These are phyloP conservation scores for Fusarium chlamydosporum DNA, from an alignment of 2,329 filamentous ascomycete genomes.

Conservation along the genomic window DNA sequence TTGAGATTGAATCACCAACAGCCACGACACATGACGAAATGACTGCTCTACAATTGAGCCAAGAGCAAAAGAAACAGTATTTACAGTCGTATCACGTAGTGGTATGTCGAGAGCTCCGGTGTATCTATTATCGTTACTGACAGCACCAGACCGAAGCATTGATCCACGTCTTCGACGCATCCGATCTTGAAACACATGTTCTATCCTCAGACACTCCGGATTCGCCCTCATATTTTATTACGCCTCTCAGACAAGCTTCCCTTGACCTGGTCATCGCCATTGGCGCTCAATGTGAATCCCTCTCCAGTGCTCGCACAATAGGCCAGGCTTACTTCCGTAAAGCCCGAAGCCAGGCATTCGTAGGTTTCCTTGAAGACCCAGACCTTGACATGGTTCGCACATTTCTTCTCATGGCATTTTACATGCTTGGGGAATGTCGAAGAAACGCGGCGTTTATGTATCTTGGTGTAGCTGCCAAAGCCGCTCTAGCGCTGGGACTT, in stretches of 20 bases:
- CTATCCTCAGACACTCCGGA: neutral
- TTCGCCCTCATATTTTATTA: neutral
- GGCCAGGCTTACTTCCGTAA: slow-evolving; percentile 61
- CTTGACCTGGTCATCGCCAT: slow-evolving; percentile 46
- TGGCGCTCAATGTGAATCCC: slow-evolving; percentile 48
- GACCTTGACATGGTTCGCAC: slow-evolving; percentile 48
- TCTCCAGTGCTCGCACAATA: slow-evolving; percentile 24
- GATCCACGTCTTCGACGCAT: slow-evolving; percentile 52
- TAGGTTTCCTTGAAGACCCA: slow-evolving; percentile 47
- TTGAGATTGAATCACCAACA: slow-evolving; percentile 46
- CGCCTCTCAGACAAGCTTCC: slow-evolving; percentile 28
- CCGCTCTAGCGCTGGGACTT: slow-evolving; percentile 69
- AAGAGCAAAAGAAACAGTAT: slow-evolving; percentile 19
- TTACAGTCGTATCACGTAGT: slow-evolving; percentile 38
- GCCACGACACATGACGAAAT: slow-evolving; percentile 13
- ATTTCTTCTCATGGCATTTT: slow-evolving; percentile 74
- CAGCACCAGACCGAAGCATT: slow-evolving; percentile 53
- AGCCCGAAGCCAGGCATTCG: slow-evolving; percentile 52
- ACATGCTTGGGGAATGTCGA: slow-evolving; percentile 73
- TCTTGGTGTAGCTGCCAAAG: slow-evolving; percentile 69
- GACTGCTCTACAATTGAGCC: neutral
- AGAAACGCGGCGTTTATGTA: slow-evolving; percentile 78
- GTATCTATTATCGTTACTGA: rapidly evolving
- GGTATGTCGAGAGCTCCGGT: slow-evolving; percentile 6
- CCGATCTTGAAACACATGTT: slow-evolving; percentile 50